Base-by-base conservation (phyloP, 2,329 filamentous ascomycete species). In the Botryotinia calthae region DNA sequence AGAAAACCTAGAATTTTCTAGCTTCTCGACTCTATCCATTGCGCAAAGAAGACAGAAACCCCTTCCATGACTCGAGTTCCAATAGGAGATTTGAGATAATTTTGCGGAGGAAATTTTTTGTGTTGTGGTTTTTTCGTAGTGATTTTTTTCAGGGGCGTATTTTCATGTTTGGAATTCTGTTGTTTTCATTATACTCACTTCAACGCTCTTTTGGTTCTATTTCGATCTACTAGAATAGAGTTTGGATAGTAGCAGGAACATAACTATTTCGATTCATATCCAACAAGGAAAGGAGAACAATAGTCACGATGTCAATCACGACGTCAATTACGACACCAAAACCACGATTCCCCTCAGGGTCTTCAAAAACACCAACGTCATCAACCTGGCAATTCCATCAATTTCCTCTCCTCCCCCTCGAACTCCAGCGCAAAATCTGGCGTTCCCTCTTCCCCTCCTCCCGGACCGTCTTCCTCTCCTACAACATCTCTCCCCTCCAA, bases 391-490 rank as follows among this genome's bases (percentile, higher is more conserved):
- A 58, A 37, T 72, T 68, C 2, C 58, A 34, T 37, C 46, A 46
- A 44, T 72, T 72, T 25, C 4, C 40, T 14, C 37, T 46, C 48
- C 63, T 72, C 6, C 70, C 70, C 14, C 16, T 67, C 4, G 70
- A 72, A 40, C 62, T 68, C 7, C 70, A 56, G 6, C 70, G 48
- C 37, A 59, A 68, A 48, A 72, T 72, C 31, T 72, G 63, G 70
- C 70, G 63, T 40, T 44, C 40, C 34, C 25, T 64, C 9, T 72
- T 72, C 40, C 70, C 63, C 6, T 8, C 18, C 34, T 59, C 70
- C 9, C 37, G 70, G 14, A 72, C 51, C 31, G 46, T 72, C 40
- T 34, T 42, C 22, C 70, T 72, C 37, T 67, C 51, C 22, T 58
- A 42, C 28, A 72, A 56, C 25, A 51, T 46, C 28, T 28, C 42